These are phyloP conservation scores for Nigrospora sphaerica DNA, from an alignment of 2,329 filamentous ascomycete genomes.

Conservation along the genomic window DNA sequence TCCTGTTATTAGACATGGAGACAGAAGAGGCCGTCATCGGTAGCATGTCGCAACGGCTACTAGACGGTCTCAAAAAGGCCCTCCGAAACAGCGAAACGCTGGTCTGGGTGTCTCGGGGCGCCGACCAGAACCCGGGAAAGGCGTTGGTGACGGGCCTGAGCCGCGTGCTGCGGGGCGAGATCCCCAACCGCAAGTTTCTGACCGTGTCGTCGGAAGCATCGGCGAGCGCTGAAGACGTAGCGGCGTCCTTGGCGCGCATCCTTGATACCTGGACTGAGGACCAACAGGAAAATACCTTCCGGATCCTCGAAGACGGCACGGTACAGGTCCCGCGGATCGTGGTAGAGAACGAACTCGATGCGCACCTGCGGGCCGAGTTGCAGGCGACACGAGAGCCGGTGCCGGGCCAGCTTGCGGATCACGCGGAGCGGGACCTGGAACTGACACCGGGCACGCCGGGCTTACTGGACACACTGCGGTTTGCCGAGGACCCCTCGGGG, in stretches of 20 bases:
- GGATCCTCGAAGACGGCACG: conserved; percentile 2
- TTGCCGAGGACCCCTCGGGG: conserved; percentile 9
- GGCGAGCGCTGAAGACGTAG: neutral
- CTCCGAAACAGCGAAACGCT: conserved; percentile 10
- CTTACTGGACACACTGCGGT: conserved; percentile 12
- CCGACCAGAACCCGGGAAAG: conserved; percentile 6
- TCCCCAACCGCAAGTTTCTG: conserved; percentile 10
- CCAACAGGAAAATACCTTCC: conserved; percentile 8
- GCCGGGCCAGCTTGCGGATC: conserved; percentile 1
- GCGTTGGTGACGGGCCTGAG: conserved; percentile 14
- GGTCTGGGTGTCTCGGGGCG: conserved; percentile 13
- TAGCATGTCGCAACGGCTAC: conserved; percentile 8
- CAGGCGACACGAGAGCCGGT: neutral
- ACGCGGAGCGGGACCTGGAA: conserved; percentile 1
- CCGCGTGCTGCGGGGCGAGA: conserved; percentile 12
- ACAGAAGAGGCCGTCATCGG: conserved; percentile 10
- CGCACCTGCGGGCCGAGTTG: conserved; percentile 8
- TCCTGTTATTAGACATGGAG: conserved; percentile 11
- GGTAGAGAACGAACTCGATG: conserved; percentile 8
- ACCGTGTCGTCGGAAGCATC: conserved; percentile 10
- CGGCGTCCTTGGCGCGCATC: neutral
- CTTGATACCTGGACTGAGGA: neutral
- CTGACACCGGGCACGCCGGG: conserved; percentile 9
- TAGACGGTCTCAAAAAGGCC: conserved; percentile 12
- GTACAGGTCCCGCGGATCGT: conserved; percentile 10